Evolutionary conservation across 2,329 filamentous ascomycete species (phyloP), one percentile per base, ranked within the genome.

Genomic region (Trichocomaceae sp.): DNA sequence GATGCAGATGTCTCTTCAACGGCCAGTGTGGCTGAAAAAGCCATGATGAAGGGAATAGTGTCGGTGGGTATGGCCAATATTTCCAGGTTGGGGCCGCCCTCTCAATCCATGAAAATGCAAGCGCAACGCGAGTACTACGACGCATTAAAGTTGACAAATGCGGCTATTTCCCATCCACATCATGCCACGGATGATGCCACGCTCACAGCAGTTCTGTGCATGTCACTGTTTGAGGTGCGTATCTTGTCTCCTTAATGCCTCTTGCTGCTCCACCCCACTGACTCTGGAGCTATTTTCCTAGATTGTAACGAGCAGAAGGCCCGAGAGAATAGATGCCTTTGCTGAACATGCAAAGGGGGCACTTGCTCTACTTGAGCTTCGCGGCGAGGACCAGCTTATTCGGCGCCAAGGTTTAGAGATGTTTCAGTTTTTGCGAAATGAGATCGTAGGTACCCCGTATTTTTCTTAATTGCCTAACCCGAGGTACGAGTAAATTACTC

Each of bases 191-290:
- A 66, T 20, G 69, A 72, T 56, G 69, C 77, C 46, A 72, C 78
- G 9, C 73, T 79, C 15, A 72, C 82, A 59, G 74, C 77, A 7
- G 78, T 84, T 29, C 72, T 85, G 42, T 74, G 82, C 61, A 75
- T 85, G 59, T 81, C 81, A 47, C 73, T 84, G 65, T 85, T 82
- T 58, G 82, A 85, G 74, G 82, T 84, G 68, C 62, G 70, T 15
- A 20, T 37, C 17, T 45, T 17, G 10, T 48, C 31, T 17, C 12
- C 10, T 39, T 26, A 2, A 13, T 31, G 19, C 9, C 2, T 15
- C 1, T 13, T 41, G 19, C 20, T 9, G 26, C 4, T 23, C 5
- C 5, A 48, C 3, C 13, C 47, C n/a, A n/a, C 23, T 48, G 19
- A 48, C 17, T 19, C 5, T 31, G 3, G 12, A 39, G 7, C 8